phyloP scores from a whole-genome alignment of 2,329 filamentous ascomycete species.

The Knoxdaviesia capensis region DNA sequence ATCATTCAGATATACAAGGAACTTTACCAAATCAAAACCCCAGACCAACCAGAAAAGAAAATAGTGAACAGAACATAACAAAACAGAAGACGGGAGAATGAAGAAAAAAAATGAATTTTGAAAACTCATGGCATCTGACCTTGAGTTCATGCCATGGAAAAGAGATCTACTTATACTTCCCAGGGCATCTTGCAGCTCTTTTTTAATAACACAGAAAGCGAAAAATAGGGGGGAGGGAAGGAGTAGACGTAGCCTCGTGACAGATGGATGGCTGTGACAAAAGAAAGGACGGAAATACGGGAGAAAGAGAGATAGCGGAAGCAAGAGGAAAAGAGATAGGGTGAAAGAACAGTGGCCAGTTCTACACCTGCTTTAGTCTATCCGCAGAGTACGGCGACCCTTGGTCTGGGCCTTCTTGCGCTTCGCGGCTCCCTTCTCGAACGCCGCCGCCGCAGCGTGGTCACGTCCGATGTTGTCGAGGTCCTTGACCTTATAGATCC shows the following conservation, averaged over 20 bases:
- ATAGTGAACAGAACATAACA: neutral
- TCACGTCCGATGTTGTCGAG: conserved; percentile 90
- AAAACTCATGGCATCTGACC: too few relatives aligned
- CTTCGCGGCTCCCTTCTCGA: conserved; percentile 67
- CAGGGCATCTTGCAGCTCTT: too few relatives aligned
- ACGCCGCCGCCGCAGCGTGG: conserved; percentile 47
- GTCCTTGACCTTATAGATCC: conserved; percentile 99
- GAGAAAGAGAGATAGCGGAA: conserved; percentile 3
- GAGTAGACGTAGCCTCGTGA: too few relatives aligned
- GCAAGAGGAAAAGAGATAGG: conserved; percentile 5
- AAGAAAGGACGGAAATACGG: conserved; percentile 1
- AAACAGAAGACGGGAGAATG: neutral
- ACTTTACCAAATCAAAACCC: too few relatives aligned
- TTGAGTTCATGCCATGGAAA: too few relatives aligned
- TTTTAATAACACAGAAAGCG: too few relatives aligned
- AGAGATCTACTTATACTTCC: too few relatives aligned
- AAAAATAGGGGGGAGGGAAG: too few relatives aligned
- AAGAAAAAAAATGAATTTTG: neutral
- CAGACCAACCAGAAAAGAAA: too few relatives aligned
- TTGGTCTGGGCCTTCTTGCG: conserved; percentile 44
- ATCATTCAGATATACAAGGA: too few relatives aligned
- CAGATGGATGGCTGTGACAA: too few relatives aligned
- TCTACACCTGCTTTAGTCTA: conserved; percentile 33
- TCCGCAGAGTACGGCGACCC: conserved; percentile 45
- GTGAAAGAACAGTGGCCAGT: conserved; percentile 1